phyloP scores from a whole-genome alignment of 208 protist species.

The Wallacemonas rigidus region DNA sequence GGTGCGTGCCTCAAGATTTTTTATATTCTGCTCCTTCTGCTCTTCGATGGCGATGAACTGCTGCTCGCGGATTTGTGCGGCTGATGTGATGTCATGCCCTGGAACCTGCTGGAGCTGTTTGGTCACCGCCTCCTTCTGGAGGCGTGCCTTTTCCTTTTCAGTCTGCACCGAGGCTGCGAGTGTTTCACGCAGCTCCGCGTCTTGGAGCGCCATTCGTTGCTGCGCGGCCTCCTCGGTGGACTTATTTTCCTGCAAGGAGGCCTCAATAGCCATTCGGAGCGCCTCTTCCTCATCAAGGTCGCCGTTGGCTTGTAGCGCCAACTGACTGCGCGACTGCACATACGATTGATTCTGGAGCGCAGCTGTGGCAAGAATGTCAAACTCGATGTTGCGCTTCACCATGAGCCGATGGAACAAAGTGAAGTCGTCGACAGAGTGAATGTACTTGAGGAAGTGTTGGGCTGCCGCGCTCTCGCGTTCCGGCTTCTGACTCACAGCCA shows the following conservation, averaged over 20 bases:
- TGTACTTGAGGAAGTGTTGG: slow-evolving; percentile 62
- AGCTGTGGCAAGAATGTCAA: slow-evolving; percentile 79
- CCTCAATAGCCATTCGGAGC: slow-evolving; percentile 67
- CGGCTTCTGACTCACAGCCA: slow-evolving; percentile 22
- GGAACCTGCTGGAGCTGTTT: slow-evolving; percentile 28
- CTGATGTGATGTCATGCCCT: neutral
- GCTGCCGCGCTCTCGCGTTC: slow-evolving; percentile 29
- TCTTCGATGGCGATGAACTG: slow-evolving; percentile 41
- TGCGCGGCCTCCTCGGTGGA: neutral
- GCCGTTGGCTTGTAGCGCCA: slow-evolving; percentile 43
- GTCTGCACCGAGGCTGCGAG: slow-evolving; percentile 58
- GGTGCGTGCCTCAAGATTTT: slow-evolving; percentile 45
- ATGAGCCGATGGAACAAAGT: slow-evolving; percentile 89
- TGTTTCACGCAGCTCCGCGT: slow-evolving; percentile 66
- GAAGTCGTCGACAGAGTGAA: slow-evolving; percentile 90
- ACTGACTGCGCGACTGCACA: slow-evolving; percentile 6
- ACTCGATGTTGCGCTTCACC: slow-evolving; percentile 89
- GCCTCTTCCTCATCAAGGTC: slow-evolving; percentile 75
- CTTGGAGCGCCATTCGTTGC: slow-evolving; percentile 53
- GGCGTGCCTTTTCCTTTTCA: slow-evolving; percentile 40
- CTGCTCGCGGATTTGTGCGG: slow-evolving; percentile 32
- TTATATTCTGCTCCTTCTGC: slow-evolving; percentile 57
- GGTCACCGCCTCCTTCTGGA: slow-evolving; percentile 19
- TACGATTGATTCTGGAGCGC: slow-evolving; percentile 23
- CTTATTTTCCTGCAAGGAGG: slow-evolving; percentile 60